These are phyloP conservation scores for Microdochium nivale DNA, from an alignment of 2,329 filamentous ascomycete species.

Conservation along the genomic window DNA sequence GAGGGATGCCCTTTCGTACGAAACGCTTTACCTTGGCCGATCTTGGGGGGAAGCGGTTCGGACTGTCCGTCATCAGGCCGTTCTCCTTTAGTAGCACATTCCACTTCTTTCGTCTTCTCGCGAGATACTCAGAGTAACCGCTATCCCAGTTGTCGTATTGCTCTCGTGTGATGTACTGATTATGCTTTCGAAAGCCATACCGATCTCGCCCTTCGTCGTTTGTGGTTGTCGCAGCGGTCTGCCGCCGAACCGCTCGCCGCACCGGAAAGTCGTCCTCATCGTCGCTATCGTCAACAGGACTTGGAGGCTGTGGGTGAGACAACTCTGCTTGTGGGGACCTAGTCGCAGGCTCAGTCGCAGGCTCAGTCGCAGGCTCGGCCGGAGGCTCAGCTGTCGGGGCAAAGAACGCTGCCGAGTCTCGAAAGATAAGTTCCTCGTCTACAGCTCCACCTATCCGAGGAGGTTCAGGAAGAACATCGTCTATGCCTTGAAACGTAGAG, in stretches of 20 bases:
- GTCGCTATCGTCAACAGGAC: constrained; percentile 11
- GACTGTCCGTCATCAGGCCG: constrained; percentile 61
- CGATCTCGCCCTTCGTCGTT: constrained; percentile 59
- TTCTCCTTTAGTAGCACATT: constrained; percentile 66
- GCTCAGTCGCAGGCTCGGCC: no score
- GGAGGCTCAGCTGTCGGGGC: background rate
- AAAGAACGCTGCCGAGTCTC: constrained; percentile 31
- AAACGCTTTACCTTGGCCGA: constrained; percentile 83
- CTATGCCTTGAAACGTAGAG: constrained; percentile 30
- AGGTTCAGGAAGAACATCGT: constrained; percentile 22
- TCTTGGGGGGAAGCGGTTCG: constrained; percentile 69
- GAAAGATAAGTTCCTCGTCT: constrained; percentile 11
- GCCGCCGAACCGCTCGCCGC: constrained; percentile 13
- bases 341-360: background rate
- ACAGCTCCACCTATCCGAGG: constrained; percentile 8
- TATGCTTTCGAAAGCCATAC: constrained; percentile 88
- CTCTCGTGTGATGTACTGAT: constrained; percentile 65
- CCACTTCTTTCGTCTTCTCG: constrained; percentile 76
- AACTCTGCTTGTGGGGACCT: background rate
- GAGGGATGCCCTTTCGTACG: constrained; percentile 85
- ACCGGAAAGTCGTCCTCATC: constrained; percentile 6
- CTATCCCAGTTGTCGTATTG: constrained; percentile 78
- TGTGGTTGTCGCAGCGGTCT: constrained; percentile 24
- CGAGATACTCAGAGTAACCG: constrained; percentile 66
- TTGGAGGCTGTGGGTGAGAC: background rate